Evolutionary conservation across 257 asterid genomes (phyloP).

Genomic region (Solanum corneliomulleri): DNA sequence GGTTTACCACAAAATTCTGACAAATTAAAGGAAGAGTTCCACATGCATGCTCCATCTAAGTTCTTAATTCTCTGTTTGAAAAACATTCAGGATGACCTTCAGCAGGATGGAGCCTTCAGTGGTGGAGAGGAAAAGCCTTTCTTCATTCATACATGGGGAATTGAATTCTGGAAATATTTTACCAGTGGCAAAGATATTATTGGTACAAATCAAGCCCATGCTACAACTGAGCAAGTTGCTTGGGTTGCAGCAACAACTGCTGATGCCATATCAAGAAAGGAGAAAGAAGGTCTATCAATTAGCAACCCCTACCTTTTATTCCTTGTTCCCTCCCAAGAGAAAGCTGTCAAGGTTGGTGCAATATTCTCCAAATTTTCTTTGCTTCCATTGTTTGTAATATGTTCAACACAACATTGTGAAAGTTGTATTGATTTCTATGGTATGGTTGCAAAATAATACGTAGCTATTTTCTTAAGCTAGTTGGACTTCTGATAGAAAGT

Average conservation of each 20-base stretch:
- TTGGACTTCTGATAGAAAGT: neutral
- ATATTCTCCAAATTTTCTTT: neutral
- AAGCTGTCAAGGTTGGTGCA: conserved; percentile 56
- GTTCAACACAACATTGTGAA: neutral
- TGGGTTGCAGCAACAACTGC: conserved; percentile 86
- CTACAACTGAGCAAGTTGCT: conserved; percentile 55
- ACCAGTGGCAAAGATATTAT: conserved; percentile 50
- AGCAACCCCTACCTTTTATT: conserved; percentile 65
- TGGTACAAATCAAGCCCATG: conserved; percentile 43
- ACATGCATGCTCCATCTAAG: conserved; percentile 46
- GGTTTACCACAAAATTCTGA: conserved; percentile 3
- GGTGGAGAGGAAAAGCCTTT: conserved; percentile 30
- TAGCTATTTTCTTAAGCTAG: neutral
- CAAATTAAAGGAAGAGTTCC: conserved; percentile 19
- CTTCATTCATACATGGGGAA: conserved; percentile 60
- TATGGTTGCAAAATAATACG: neutral
- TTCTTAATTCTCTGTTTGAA: conserved; percentile 56
- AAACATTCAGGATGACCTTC: conserved; percentile 40
- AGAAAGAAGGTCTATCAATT: conserved; percentile 56
- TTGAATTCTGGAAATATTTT: conserved; percentile 67
- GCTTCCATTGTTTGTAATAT: neutral
- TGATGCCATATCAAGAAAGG: conserved; percentile 60
- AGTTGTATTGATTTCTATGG: neutral
- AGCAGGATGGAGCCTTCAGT: conserved; percentile 16
- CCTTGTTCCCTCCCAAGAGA: conserved; percentile 75